Evolutionary conservation across 2,329 filamentous ascomycete genomes (phyloP).

Genomic region (Phialemoniopsis sp.): DNA sequence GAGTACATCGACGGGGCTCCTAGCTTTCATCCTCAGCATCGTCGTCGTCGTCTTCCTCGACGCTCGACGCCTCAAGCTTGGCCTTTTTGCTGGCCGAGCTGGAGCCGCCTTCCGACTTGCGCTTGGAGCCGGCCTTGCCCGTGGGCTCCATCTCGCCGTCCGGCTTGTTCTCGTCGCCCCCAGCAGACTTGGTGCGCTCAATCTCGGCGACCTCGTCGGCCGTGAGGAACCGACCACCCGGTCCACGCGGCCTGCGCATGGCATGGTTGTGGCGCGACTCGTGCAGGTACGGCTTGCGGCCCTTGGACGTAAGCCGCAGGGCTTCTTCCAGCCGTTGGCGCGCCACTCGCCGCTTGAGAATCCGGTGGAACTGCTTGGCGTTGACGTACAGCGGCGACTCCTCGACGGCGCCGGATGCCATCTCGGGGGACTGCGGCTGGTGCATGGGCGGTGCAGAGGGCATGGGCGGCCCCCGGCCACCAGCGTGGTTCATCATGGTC

Average conservation of each 20-base stretch:
- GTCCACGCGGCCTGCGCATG: slow-evolving; percentile 90
- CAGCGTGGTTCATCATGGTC: slow-evolving; percentile 69
- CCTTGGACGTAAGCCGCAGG: slow-evolving; percentile 86
- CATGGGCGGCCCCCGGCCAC: slow-evolving; percentile 40
- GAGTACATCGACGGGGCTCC: background rate
- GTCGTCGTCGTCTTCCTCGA: slow-evolving; percentile 31
- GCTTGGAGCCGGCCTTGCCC: slow-evolving; percentile 46
- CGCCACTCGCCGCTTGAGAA: slow-evolving; percentile 88
- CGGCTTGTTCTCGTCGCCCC: slow-evolving; percentile 25
- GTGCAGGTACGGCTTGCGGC: slow-evolving; percentile 93
- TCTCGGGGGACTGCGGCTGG: slow-evolving; percentile 73
- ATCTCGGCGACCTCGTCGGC: slow-evolving; percentile 92
- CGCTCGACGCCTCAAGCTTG: slow-evolving; percentile 35
- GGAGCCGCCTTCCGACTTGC: slow-evolving; percentile 52
- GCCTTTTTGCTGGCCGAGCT: slow-evolving; percentile 48
- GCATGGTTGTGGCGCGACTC: slow-evolving; percentile 98
- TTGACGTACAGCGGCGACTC: slow-evolving; percentile 97
- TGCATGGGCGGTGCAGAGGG: slow-evolving; percentile 55
- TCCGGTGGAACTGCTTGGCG: slow-evolving; percentile 97
- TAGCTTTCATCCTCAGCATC: slow-evolving; percentile 12
- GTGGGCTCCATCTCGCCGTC: slow-evolving; percentile 22
- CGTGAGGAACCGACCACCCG: slow-evolving; percentile 91
- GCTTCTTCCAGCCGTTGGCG: slow-evolving; percentile 92
- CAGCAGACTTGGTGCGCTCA: slow-evolving; percentile 57
- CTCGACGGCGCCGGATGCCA: slow-evolving; percentile 68